These are phyloP conservation scores for Monosporozyma aquatica DNA, from an alignment of 805 yeast genomes.

Conservation along the genomic window DNA sequence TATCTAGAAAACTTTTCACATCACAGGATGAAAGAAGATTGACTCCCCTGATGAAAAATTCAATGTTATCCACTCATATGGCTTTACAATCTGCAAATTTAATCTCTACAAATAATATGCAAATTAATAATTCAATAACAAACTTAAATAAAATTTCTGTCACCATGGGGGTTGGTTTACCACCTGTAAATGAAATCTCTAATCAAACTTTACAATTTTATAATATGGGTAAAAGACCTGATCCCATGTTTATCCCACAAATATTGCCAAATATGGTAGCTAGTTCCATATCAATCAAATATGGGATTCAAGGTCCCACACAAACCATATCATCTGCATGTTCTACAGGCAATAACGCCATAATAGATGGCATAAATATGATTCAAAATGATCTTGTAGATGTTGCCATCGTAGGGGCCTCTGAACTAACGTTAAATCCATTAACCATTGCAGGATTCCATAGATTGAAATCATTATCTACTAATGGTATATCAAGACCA, in stretches of 20 bases:
- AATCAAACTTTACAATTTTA: constrained; percentile 37
- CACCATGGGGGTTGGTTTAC: constrained; percentile 92
- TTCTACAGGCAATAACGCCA: constrained; percentile 89
- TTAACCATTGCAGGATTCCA: constrained; percentile 84
- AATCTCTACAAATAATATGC: constrained; percentile 25
- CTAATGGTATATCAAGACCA: constrained; percentile 67
- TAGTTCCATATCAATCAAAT: constrained; percentile 76
- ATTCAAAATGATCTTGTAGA: constrained; percentile 73
- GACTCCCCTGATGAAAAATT: constrained; percentile 70
- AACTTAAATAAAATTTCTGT: constrained; percentile 27
- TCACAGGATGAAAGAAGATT: constrained; percentile 43
- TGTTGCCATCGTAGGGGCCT: constrained; percentile 88
- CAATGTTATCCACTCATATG: constrained; percentile 64
- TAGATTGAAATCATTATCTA: constrained; percentile 71
- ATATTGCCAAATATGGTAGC: constrained; percentile 88
- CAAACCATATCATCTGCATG: constrained; percentile 92
- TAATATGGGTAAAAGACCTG: constrained; percentile 44
- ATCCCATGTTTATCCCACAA: constrained; percentile 81
- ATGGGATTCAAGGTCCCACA: constrained; percentile 73
- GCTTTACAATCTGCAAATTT: constrained; percentile 66
- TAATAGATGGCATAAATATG: constrained; percentile 86
- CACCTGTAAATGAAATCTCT: constrained; percentile 62
- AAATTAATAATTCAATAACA: constrained; percentile 21
- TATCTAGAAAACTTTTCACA: constrained; percentile 26
- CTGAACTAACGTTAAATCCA: constrained; percentile 84